These are phyloP conservation scores for Myxozyma mucilagina DNA, from an alignment of 805 yeast species.

Conservation along the genomic window DNA sequence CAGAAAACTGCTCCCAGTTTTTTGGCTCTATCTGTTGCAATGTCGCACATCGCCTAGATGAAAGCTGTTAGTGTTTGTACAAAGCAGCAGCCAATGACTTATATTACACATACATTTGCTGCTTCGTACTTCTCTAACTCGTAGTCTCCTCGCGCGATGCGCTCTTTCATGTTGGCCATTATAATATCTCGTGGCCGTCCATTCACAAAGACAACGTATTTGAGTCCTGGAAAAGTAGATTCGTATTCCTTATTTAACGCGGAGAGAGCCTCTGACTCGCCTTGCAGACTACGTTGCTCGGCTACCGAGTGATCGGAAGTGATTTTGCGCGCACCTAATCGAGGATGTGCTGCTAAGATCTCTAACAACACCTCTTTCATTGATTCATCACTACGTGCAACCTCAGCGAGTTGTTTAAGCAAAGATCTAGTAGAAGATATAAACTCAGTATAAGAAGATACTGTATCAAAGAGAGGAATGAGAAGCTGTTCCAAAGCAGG, in stretches of 20 bases:
- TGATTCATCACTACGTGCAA: constrained; percentile 35
- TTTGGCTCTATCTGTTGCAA: constrained; percentile 74
- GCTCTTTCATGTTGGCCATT: constrained; percentile 58
- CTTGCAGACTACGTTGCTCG: constrained; percentile 69
- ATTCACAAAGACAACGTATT: constrained; percentile 87
- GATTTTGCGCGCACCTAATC: constrained; percentile 65
- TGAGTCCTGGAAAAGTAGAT: constrained; percentile 61
- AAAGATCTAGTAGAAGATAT: constrained; percentile 49
- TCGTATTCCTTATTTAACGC: constrained; percentile 61
- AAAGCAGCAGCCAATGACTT: not conserved
- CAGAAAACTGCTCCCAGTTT: constrained; percentile 43
- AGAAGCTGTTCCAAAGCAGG: constrained; percentile 46
- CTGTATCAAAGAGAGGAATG: constrained; percentile 38
- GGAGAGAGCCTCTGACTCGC: constrained; percentile 53
- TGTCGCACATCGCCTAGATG: constrained; percentile 81
- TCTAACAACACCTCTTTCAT: constrained; percentile 34
- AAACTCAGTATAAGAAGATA: constrained; percentile 40
- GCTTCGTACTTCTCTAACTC: constrained; percentile 63
- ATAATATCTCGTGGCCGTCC: constrained; percentile 70
- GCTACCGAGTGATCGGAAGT: constrained; percentile 61
- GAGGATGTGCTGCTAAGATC: constrained; percentile 88
- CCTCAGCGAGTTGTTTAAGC: constrained; percentile 42
- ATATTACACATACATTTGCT: constrained; percentile 45
- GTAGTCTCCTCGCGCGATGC: constrained; percentile 60
- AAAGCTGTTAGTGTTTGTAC: not conserved